Evolutionary conservation across 169 alveolate genomes (phyloP).

Genomic region (Plasmodium adleri): DNA sequence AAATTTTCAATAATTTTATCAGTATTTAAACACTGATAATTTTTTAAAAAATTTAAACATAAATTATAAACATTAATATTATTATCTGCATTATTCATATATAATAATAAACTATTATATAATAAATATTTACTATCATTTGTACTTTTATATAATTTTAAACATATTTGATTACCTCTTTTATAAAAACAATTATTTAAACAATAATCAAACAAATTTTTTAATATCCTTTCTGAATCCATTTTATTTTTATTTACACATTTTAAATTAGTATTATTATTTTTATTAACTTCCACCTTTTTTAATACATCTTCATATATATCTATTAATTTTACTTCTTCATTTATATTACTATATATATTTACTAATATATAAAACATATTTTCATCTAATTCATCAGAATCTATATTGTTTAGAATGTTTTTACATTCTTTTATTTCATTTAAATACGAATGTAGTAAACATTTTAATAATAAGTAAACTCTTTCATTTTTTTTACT

Average conservation of each 20-base stretch:
- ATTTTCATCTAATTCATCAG: slow-evolving; percentile 37
- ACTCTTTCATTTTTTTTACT: slow-evolving; percentile 55
- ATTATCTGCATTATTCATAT: slow-evolving; percentile 38
- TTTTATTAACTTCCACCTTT: slow-evolving; percentile 3
- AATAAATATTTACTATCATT: slow-evolving; percentile 36
- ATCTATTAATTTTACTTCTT: slow-evolving; percentile 31
- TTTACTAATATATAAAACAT: slow-evolving; percentile 37
- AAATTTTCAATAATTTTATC: slow-evolving; percentile 50
- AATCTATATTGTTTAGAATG: not conserved
- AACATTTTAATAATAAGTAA: slow-evolving; percentile 37
- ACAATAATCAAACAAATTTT: slow-evolving; percentile 46
- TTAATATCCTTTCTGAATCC: slow-evolving; percentile 19
- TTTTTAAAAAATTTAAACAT: slow-evolving; percentile 42
- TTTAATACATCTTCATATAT: slow-evolving; percentile 41
- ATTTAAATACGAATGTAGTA: slow-evolving; percentile 43
- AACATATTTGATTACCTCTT: slow-evolving; percentile 50
- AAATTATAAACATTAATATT: slow-evolving; percentile 36
- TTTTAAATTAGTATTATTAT: not conserved
- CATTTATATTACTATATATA: slow-evolving; percentile 39
- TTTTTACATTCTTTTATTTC: slow-evolving; percentile 56
- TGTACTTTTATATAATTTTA: slow-evolving; percentile 45
- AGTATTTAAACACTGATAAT: slow-evolving; percentile 30
- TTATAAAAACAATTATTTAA: slow-evolving; percentile 43
- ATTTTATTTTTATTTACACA: slow-evolving; percentile 2
- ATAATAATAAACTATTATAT: slow-evolving; percentile 31